Conservation (phyloP, 768 basidiomycete species). For the Panaeolus papilionaceus region DNA sequence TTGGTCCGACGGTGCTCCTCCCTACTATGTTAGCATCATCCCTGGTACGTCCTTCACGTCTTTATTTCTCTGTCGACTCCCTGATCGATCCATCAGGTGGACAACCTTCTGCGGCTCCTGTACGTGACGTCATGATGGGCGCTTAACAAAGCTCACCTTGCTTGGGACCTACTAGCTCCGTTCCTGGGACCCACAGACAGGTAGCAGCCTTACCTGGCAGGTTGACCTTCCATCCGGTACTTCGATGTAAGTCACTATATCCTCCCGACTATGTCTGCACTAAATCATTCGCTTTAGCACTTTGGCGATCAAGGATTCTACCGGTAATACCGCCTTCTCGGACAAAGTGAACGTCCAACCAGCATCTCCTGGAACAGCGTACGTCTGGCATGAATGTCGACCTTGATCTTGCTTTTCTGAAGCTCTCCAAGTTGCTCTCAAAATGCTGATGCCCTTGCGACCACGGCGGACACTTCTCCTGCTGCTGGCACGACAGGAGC, state of each 20-base stretch:
- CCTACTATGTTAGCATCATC: conserved; percentile 65
- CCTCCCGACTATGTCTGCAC: not conserved
- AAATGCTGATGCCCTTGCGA: conserved; percentile 11
- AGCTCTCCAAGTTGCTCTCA: conserved; percentile 14
- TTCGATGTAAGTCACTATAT: conserved; percentile 48
- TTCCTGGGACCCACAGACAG: conserved; percentile 51
- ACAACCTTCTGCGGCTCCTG: conserved; percentile 17
- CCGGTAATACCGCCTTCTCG: conserved; percentile 56
- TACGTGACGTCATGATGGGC: conserved; percentile 1
- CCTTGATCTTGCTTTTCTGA: not conserved
- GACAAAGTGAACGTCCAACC: conserved; percentile 49
- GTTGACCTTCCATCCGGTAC: conserved; percentile 52
- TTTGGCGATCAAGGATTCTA: conserved; percentile 58
- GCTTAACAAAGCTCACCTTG: not conserved
- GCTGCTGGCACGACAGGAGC: not conserved
- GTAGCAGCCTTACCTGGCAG: conserved; percentile 55
- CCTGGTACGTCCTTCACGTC: conserved; percentile 53
- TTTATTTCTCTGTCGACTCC: not conserved
- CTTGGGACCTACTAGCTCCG: conserved; percentile 46
- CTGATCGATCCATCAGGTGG: conserved; percentile 10
- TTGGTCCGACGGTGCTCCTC: conserved; percentile 58
- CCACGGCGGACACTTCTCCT: conserved; percentile 7
- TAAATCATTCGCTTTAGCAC: conserved; percentile 42
- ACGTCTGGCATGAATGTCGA: conserved; percentile 10
- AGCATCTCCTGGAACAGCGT: conserved; percentile 41